Evolutionary conservation across 805 yeast genomes (phyloP).

Genomic region (Zygosaccharomyces kombuchaensis): DNA sequence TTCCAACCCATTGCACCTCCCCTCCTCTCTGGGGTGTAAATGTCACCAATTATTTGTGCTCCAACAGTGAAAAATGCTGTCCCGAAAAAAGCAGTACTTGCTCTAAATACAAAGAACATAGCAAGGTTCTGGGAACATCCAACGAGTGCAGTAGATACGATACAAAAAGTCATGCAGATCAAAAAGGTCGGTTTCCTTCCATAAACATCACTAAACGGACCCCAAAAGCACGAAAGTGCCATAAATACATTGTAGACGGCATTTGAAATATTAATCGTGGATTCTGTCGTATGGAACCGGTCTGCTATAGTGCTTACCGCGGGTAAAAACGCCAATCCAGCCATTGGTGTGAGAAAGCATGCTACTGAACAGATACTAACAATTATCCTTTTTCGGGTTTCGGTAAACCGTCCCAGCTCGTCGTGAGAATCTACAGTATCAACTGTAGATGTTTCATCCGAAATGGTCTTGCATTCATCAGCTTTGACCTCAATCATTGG

Average conservation of each 20-base stretch:
- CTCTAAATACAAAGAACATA: slow-evolving; percentile 51
- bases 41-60: slow-evolving; percentile 48
- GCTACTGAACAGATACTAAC: slow-evolving; percentile 37
- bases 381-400: slow-evolving; percentile 26
- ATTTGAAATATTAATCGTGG: slow-evolving; percentile 45
- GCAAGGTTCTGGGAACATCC: slow-evolving; percentile 49
- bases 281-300: slow-evolving; percentile 43
- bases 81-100: slow-evolving; percentile 49
- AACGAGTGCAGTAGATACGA: slow-evolving; percentile 33
- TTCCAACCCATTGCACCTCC: slow-evolving; percentile 49
- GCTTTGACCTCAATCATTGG: too few relatives aligned
- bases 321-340: slow-evolving; percentile 46
- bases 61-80: slow-evolving; percentile 54
- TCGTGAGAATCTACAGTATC: background rate
- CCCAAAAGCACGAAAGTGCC: slow-evolving; percentile 46
- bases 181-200: slow-evolving; percentile 47
- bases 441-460: too few relatives aligned
- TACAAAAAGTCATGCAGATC: slow-evolving; percentile 37
- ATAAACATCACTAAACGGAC: slow-evolving; percentile 50
- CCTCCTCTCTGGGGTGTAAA: slow-evolving; percentile 46
- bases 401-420: background rate
- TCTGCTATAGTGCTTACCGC: slow-evolving; percentile 49
- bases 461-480: too few relatives aligned
- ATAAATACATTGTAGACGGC: slow-evolving; percentile 49
- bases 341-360: slow-evolving; percentile 44